phyloP scores from a whole-genome alignment of 352 stramenopile species.

The Pythium pectinolyticum region DNA sequence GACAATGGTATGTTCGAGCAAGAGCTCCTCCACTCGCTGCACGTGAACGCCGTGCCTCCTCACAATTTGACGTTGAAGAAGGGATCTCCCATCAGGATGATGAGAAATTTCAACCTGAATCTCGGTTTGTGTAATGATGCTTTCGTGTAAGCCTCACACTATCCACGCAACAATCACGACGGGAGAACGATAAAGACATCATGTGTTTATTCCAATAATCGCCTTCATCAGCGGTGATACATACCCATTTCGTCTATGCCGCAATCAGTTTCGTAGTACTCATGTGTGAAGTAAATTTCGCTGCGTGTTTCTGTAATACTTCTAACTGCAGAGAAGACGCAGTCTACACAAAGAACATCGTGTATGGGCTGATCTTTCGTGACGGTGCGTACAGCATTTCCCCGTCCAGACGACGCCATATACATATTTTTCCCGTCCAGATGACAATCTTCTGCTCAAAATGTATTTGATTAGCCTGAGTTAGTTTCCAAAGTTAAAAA shows the following conservation, averaged over 20 bases:
- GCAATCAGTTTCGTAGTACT: slow-evolving; percentile 25
- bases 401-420: too few species aligned
- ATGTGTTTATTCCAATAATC: slow-evolving; percentile 28
- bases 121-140: slow-evolving; percentile 30
- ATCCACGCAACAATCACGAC: slow-evolving; percentile 40
- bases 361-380: slow-evolving; percentile 6
- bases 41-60: slow-evolving; percentile 28
- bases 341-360: slow-evolving; percentile 25
- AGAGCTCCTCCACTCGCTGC: slow-evolving; percentile 22
- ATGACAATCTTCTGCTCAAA: too few species aligned
- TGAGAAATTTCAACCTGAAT: slow-evolving; percentile 34
- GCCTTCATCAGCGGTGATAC: slow-evolving; percentile 16
- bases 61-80: slow-evolving; percentile 35
- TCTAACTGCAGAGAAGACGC: too few species aligned
- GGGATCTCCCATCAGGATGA: slow-evolving; percentile 29
- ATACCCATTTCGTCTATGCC: slow-evolving; percentile 11
- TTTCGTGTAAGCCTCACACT: slow-evolving; percentile 23
- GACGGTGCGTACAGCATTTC: too few species aligned
- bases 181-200: slow-evolving; percentile 8
- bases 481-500: too few species aligned
- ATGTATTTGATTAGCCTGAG: too few species aligned
- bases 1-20: slow-evolving; percentile 4
- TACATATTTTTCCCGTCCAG: too few species aligned
- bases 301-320: too few species aligned
- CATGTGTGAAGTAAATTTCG: too few species aligned